phyloP scores from a whole-genome alignment of 176 grass and related monocot species.

The Musa itinerans region DNA sequence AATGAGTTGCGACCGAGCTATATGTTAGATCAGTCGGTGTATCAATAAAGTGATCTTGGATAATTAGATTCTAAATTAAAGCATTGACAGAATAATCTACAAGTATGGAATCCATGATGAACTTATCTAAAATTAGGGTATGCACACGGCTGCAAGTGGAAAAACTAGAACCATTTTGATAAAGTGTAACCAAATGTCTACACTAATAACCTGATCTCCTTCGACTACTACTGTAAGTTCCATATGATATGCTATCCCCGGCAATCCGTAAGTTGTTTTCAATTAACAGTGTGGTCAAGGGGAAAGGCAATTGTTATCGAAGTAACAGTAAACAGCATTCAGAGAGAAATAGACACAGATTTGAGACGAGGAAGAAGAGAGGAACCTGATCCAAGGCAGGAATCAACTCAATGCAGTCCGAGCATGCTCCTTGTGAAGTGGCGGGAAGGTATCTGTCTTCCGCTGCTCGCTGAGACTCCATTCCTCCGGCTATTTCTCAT shows the following conservation, averaged over 20 bases:
- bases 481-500: slow-evolving; percentile 58
- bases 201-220: no score
- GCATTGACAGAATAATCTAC: neutral
- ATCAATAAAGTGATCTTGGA: neutral
- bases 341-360: neutral
- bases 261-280: neutral
- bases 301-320: neutral
- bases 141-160: no score
- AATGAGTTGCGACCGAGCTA: neutral
- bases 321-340: neutral
- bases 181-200: no score
- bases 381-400: slow-evolving; percentile 5
- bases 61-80: neutral
- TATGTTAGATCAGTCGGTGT: neutral
- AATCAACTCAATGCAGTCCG: slow-evolving; percentile 43
- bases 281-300: neutral
- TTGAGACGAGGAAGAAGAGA: neutral
- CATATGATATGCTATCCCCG: neutral
- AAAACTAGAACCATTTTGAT: no score
- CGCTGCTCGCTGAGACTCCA: slow-evolving; percentile 48
- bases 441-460: slow-evolving; percentile 44
- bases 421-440: slow-evolving; percentile 79
- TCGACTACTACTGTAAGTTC: no score
- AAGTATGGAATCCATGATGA: neutral
- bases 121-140: neutral